These are phyloP conservation scores for Quercus berberidifolia DNA, from an alignment of 306 rosid genomes.

Conservation along the genomic window DNA sequence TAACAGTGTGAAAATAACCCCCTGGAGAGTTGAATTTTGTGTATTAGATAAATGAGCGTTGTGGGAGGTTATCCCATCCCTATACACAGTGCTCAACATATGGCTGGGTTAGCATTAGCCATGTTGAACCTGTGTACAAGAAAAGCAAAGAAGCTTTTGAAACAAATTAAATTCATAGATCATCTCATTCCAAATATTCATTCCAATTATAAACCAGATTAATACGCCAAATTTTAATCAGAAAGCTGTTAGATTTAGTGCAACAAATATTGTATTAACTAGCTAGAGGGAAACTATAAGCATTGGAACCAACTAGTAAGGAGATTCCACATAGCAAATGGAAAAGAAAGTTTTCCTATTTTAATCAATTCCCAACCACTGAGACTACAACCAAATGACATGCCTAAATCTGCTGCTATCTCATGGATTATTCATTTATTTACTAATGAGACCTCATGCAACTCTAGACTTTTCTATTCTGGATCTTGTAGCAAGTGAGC, in stretches of 20 bases:
- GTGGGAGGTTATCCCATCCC: slow-evolving; percentile 98
- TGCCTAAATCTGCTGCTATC: neutral
- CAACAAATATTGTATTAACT: neutral
- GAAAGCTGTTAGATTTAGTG: neutral
- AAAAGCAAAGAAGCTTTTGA: neutral
- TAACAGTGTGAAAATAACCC: slow-evolving; percentile 92
- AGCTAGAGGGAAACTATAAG: neutral
- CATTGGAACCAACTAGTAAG: neutral
- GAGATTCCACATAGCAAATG: neutral
- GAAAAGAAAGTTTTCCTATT: neutral
- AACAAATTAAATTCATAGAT: neutral
- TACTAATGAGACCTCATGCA: no score
- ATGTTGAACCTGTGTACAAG: slow-evolving; percentile 78
- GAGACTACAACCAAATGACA: neutral
- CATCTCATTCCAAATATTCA: neutral
- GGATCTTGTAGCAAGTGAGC: no score
- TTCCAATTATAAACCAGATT: neutral
- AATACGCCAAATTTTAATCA: neutral
- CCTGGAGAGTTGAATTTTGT: slow-evolving; percentile 87
- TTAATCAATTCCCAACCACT: neutral
- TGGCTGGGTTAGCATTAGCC: slow-evolving; percentile 82
- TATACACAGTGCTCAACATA: slow-evolving; percentile 83
- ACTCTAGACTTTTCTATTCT: no score
- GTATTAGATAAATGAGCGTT: slow-evolving; percentile 82
- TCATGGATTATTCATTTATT: no score